Evolutionary conservation across 768 basidiomycete genomes (phyloP), one percentile per base, ranked within the genome.

Genomic region (Suillus spraguei): DNA sequence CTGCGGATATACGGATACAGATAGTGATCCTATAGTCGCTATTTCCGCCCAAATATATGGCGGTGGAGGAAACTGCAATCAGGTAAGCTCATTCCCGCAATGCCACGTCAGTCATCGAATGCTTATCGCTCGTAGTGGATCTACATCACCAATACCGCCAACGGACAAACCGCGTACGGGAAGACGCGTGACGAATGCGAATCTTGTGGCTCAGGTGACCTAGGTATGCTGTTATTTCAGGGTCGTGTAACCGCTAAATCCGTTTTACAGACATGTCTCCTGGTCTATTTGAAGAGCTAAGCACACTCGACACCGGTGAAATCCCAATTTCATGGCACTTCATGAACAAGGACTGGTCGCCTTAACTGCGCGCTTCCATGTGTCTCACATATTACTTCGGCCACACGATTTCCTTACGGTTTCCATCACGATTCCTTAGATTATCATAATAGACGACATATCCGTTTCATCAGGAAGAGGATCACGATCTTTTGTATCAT

Each of bases 291-390:
- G 4, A 83, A 69, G 65, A 83, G 63, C 70, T 92, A 53, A 83
- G 75, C 20, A 33, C 69, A 5, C 82, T 88, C 52, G 71, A 66
- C 63, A 70, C 73, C 11, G 90, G 90, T 38, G 80, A 80, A 46
- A 71, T 91, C 41, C 62, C 69, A n/a, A 78, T 91, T 65, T 71
- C 72, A 3, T 91, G 90, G 90, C 70, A 86, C 66, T 89, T 86
- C 78, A 81, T 83, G 85, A 70, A 69, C 69, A 72, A 71, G 68
- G 78, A 70, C 60, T 85, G 79, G 79, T 67, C 66, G 5, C 82
- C 82, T 14, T 84, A 64, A 80, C 52, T 33, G 60, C 54, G 46
- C 28, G 28, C 50, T 17, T 16, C 50, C 20, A 3, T 35, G 53
- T n/a, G 36, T 36, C 22, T n/a, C 33, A 36, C 16, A n/a, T 9